Evolutionary conservation across 768 basidiomycete genomes (phyloP).

Genomic region (Tulasnella sp.): DNA sequence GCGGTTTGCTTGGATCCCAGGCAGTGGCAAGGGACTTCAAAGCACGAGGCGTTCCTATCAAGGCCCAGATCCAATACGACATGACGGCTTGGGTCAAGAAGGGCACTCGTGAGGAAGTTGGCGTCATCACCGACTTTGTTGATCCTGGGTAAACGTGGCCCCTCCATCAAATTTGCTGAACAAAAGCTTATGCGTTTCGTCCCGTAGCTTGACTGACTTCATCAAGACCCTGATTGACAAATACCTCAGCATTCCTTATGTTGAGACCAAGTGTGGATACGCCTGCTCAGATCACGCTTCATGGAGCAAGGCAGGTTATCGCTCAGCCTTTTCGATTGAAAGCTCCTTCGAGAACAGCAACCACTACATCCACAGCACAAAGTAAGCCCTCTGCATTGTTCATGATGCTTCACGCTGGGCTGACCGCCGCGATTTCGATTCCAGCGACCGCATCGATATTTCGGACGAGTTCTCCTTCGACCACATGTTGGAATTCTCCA

Average conservation of each 20-base stretch:
- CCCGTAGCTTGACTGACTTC: slow-evolving; percentile 61
- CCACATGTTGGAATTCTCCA: slow-evolving; percentile 82
- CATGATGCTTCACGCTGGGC: background rate
- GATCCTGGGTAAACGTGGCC: slow-evolving; percentile 44
- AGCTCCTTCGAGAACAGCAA: slow-evolving; percentile 64
- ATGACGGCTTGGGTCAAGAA: slow-evolving; percentile 24
- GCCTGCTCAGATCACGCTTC: slow-evolving; percentile 92
- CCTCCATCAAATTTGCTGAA: background rate
- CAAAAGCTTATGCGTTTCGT: background rate
- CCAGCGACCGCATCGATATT: slow-evolving; percentile 65
- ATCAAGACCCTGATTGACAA: slow-evolving; percentile 67
- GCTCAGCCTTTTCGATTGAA: slow-evolving; percentile 74
- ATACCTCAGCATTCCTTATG: slow-evolving; percentile 80
- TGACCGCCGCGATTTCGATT: background rate
- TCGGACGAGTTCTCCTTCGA: slow-evolving; percentile 83
- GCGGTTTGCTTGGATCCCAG: slow-evolving; percentile 41
- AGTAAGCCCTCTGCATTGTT: slow-evolving; percentile 46
- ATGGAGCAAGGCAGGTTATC: slow-evolving; percentile 81
- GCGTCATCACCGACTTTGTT: slow-evolving; percentile 73
- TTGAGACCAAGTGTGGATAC: slow-evolving; percentile 64
- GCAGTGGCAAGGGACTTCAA: slow-evolving; percentile 77
- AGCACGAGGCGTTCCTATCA: slow-evolving; percentile 51
- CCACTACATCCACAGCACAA: slow-evolving; percentile 72
- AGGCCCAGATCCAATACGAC: slow-evolving; percentile 63
- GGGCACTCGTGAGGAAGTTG: slow-evolving; percentile 62